Conservation (phyloP, 495 filamentous ascomycete species). For the Lophiotrema nucula region DNA sequence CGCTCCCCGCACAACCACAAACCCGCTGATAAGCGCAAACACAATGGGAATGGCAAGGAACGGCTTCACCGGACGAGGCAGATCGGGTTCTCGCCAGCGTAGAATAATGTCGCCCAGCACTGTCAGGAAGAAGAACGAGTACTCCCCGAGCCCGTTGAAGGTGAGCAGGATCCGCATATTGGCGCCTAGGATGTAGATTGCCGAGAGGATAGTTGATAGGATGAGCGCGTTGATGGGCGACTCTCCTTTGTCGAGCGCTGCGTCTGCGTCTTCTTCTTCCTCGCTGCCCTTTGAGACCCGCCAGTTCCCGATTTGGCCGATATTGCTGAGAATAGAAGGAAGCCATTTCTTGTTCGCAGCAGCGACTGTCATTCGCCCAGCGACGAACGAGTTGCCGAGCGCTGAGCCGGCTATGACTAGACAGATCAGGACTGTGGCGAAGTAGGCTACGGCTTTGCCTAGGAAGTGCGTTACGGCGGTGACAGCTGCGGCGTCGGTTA, state of each 20-base stretch:
- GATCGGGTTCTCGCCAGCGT: conserved; percentile 49
- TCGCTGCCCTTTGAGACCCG: conserved; percentile 7
- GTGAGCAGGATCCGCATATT: conserved; percentile 57
- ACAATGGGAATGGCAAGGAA: conserved; percentile 46
- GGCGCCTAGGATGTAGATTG: conserved; percentile 55
- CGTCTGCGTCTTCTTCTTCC: conserved; percentile 6
- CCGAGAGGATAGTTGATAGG: conserved; percentile 48
- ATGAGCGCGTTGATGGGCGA: conserved; percentile 50
- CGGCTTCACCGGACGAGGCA: conserved; percentile 51
- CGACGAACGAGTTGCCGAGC: conserved; percentile 57
- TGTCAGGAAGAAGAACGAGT: conserved; percentile 58
- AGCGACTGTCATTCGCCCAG: conserved; percentile 56
- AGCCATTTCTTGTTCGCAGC: conserved; percentile 55
- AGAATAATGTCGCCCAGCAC: conserved; percentile 53
- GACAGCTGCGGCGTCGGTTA: conserved; percentile 56
- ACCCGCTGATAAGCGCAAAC: conserved; percentile 54
- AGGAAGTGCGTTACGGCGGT: conserved; percentile 54
- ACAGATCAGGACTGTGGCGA: conserved; percentile 52
- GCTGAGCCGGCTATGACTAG: conserved; percentile 55
- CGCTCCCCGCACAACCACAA: conserved; percentile 54
- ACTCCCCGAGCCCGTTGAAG: conserved; percentile 58
- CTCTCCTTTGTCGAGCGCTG: conserved; percentile 19
- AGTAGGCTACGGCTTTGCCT: conserved; percentile 48
- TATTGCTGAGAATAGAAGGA: conserved; percentile 45
- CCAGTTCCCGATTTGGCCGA: conserved; percentile 39